Evolutionary conservation across 805 yeast species (phyloP), one percentile per base, ranked within the genome.

Genomic region (Kodamaea hsintzibuensis): DNA sequence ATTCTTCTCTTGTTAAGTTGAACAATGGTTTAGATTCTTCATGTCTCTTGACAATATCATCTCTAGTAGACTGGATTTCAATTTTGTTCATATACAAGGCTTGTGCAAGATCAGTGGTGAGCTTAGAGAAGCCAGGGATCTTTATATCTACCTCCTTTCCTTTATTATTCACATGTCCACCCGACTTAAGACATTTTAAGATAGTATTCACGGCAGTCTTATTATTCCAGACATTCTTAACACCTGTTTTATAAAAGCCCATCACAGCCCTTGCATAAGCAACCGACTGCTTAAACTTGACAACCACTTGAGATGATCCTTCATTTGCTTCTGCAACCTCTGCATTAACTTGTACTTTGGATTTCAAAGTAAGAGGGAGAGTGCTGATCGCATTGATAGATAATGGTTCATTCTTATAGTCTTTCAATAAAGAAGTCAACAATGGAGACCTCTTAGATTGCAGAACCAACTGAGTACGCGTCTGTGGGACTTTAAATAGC

Each of bases 161-260:
- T 44, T 30, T 38, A 16, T 57, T 56, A 47, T 66, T 63, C 39
- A 70, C 47, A 9, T 54, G 55, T 12, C 62, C 59, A 13, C 57
- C 33, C 8, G 70, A 25, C 50, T 64, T 64, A 53, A 53, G 66
- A 37, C 60, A 53, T 17, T 57, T 63, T 49, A 55, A 47, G 40
- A 72, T 37, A 3, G 51, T 38, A 16, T 60, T 60, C 14, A 60
- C 51, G 25, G 55, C 50, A 39, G 60, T 60, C 40, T 65, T 55
- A 55, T 83, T 82, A 1, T 65, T 56, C 82, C 86, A 84, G 0
- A 85, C 80, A 57, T 80, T 81, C 17, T 70, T 65, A 1, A 86
- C 73, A 1, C 93, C 92, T 1, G 70, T 64, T 55, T 80, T 79
- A 69, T 86, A 87, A 63, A 85, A 84, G 5, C 65, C 65, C 42